Conservation (phyloP, 2,329 filamentous ascomycete genomes). For the Bisporella sp. region DNA sequence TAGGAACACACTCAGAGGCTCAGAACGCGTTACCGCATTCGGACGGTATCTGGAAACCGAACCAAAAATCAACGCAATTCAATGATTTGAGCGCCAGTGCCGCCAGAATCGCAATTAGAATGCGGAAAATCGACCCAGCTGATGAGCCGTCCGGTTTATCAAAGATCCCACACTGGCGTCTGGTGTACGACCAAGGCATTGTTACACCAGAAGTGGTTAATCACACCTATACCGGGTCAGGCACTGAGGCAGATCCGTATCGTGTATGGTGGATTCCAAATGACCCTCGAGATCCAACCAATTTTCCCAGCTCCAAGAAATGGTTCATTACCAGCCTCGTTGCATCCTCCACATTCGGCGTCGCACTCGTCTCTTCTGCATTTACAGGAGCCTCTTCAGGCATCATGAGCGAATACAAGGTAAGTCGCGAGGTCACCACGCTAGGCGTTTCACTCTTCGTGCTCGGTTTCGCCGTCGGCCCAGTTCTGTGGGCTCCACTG, state of each 20-base stretch:
- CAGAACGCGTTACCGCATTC: too few relatives aligned
- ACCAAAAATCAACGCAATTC: too few relatives aligned
- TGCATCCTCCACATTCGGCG: background rate
- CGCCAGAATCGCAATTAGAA: too few relatives aligned
- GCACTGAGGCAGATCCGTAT: conserved; percentile 29
- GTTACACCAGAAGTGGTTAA: background rate
- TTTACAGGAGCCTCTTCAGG: conserved; percentile 25
- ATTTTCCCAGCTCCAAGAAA: conserved; percentile 68
- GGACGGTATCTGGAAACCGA: too few relatives aligned
- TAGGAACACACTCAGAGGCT: too few relatives aligned
- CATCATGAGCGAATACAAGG: conserved; percentile 34
- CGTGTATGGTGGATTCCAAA: conserved; percentile 57
- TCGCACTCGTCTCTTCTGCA: background rate
- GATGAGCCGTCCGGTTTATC: too few relatives aligned
- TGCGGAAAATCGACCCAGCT: too few relatives aligned
- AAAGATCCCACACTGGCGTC: too few relatives aligned
- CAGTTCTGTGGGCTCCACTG: conserved; percentile 34
- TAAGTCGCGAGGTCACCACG: conserved; percentile 28
- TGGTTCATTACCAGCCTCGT: conserved; percentile 38
- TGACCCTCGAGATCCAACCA: conserved; percentile 73
- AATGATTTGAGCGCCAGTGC: too few relatives aligned
- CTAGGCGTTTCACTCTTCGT: conserved; percentile 18
- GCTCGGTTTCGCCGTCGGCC: conserved; percentile 15
- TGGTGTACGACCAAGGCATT: background rate
- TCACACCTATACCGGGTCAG: conserved; percentile 1